A percentile compares a stretch with the other conserved stretches of the same genome.
phyloP scores from a whole-genome alignment of 495 filamentous ascomycete genomes.

The Cercophora samala region DNA sequence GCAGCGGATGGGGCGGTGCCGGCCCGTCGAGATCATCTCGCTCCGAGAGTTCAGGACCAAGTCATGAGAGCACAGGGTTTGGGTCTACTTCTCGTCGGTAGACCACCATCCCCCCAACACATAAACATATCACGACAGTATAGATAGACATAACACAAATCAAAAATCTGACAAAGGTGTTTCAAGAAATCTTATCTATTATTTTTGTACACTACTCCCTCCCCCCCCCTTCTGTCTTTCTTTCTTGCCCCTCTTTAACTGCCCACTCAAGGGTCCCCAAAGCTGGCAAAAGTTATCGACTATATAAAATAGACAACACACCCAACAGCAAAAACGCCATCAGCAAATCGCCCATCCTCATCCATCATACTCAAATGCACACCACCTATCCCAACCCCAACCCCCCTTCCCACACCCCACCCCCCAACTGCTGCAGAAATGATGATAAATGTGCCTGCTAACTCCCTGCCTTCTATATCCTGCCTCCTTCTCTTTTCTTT shows the following conservation, averaged over 20 bases:
- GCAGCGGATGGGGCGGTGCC: slow-evolving; percentile 7
- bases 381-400: background rate
- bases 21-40: slow-evolving; percentile 26
- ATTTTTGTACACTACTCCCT: background rate
- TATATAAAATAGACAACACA: too few species aligned
- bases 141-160: background rate
- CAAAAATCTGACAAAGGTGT: background rate
- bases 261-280: too few species aligned
- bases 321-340: too few species aligned
- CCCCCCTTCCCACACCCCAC: background rate
- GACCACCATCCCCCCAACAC: background rate
- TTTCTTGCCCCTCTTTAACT: background rate
- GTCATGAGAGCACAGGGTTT: slow-evolving; percentile 82
- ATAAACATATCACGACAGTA: background rate
- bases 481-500: background rate
- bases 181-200: background rate
- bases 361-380: too few species aligned
- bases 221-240: background rate
- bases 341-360: too few species aligned
- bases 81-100: slow-evolving; percentile 80
- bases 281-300: too few species aligned
- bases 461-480: background rate
- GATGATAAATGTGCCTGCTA: background rate
- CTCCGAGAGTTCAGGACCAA: slow-evolving; percentile 46
- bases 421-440: background rate